Base-by-base conservation (phyloP, 2,329 filamentous ascomycete species). In the Polychaeton citri region DNA sequence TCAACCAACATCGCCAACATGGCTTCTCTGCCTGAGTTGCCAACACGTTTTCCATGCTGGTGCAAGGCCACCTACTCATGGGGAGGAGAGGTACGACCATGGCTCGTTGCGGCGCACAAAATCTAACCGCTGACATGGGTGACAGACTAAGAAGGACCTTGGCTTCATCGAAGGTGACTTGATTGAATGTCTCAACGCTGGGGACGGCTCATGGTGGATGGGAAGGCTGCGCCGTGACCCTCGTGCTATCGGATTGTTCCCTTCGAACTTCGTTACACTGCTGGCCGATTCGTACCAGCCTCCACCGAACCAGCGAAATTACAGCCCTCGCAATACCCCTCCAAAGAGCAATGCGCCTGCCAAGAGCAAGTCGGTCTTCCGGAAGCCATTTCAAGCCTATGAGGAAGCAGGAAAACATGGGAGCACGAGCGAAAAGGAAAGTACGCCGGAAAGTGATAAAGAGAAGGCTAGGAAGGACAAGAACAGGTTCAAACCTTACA, bases 161-260 rank as follows among this genome's bases (percentile, higher is more conserved):
- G 90, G 90, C 12, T 98, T 98, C 61, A 81, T 98, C 48, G 90
- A 98, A 61, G 90, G 90, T 44, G 90, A 98, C 61, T 63, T 98
- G 47, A 98, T 98, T 58, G 90, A 98, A 72, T 95, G 88, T 54
- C 70, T 98, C 36, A 98, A 98, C 58, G 90, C 90, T 15, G 90
- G 90, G 44, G 90, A 98, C 63, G 90, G 90, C 35, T 87, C 84
- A 32, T 98, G 90, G 90, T 98, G 90, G 90, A 94, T 87, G 63
- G 90, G 90, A 33, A 76, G 88, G 44, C 64, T 98, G 54, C 83
- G 79, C 54, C 76, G 90, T 49, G 90, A 98, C 62, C 80, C 82
- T 58, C 77, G 87, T 53, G 86, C 88, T 52, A 79, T 95, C 51
- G 90, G 90, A 36, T 69, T 90, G 15, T 98, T 98, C 53, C 90